Conservation (phyloP, 1,284 basidiomycete genomes). For the Bondarzewia mesenterica region DNA sequence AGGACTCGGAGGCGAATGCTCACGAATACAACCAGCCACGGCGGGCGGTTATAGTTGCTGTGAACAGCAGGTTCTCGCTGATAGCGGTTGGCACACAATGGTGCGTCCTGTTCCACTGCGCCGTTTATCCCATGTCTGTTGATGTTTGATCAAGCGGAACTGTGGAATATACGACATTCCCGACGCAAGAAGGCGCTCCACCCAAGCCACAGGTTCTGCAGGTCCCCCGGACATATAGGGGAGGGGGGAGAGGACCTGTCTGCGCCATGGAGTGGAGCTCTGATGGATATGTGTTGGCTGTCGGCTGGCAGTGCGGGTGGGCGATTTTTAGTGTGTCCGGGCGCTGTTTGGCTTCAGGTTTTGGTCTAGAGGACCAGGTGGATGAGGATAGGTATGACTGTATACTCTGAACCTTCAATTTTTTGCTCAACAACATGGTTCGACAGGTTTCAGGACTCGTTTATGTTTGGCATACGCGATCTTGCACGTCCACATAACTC, state of each 20-base stretch:
- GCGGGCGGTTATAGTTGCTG: conserved; percentile 53
- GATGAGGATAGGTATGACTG: conserved; percentile 42
- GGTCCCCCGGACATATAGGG: conserved; percentile 48
- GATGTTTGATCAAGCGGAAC: conserved; percentile 37
- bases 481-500: conserved; percentile 38
- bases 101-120: conserved; percentile 29
- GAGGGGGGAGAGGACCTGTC: conserved; percentile 62
- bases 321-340: conserved; percentile 90
- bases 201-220: conserved; percentile 48
- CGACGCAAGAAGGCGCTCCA: conserved; percentile 43
- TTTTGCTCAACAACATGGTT: conserved; percentile 2
- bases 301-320: conserved; percentile 88
- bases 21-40: conserved; percentile 55
- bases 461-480: conserved; percentile 72
- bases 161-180: conserved; percentile 57
- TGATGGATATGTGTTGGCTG: conserved; percentile 96
- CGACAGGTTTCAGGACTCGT: conserved; percentile 69
- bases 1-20: conserved; percentile 29
- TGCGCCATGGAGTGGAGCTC: conserved; percentile 82
- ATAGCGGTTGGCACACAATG: conserved; percentile 75
- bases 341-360: conserved; percentile 70
- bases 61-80: conserved; percentile 83
- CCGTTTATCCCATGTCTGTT: not conserved
- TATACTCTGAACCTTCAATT: not conserved
- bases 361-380: conserved; percentile 61